Evolutionary conservation across 495 filamentous ascomycete species (phyloP).

Genomic region (Xylaria venustula): DNA sequence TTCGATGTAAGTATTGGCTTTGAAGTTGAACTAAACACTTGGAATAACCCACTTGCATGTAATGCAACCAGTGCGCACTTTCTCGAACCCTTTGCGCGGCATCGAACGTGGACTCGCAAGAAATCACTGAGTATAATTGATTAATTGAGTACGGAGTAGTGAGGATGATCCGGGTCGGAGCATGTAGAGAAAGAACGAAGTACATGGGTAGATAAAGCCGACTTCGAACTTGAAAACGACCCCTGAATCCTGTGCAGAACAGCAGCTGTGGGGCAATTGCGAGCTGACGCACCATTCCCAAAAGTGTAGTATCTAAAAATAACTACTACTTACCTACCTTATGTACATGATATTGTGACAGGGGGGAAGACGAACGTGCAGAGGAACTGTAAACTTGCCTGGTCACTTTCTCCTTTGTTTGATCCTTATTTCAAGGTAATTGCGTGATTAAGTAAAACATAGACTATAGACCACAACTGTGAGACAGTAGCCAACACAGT

Average conservation of each 20-base stretch:
- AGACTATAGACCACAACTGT: no score
- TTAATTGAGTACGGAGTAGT: neutral
- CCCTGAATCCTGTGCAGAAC: neutral
- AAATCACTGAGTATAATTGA: neutral
- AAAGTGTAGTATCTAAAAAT: no score
- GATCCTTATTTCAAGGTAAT: no score
- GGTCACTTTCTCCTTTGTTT: no score
- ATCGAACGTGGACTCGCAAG: conserved; percentile 14
- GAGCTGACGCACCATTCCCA: neutral
- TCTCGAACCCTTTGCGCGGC: conserved; percentile 37
- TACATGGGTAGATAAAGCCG: neutral
- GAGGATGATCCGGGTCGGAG: neutral
- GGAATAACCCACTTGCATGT: conserved; percentile 39
- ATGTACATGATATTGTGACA: no score
- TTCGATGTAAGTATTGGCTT: neutral
- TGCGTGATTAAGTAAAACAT: no score
- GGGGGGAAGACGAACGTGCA: no score
- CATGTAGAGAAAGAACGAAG: neutral
- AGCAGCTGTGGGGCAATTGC: conserved; percentile 10
- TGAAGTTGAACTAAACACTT: neutral
- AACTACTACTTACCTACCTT: no score
- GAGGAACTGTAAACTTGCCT: no score
- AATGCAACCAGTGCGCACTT: conserved; percentile 36
- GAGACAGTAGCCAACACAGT: no score
- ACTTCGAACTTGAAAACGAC: neutral